Base-by-base conservation (phyloP, 2,329 filamentous ascomycete species). In the Xylaria sp. region DNA sequence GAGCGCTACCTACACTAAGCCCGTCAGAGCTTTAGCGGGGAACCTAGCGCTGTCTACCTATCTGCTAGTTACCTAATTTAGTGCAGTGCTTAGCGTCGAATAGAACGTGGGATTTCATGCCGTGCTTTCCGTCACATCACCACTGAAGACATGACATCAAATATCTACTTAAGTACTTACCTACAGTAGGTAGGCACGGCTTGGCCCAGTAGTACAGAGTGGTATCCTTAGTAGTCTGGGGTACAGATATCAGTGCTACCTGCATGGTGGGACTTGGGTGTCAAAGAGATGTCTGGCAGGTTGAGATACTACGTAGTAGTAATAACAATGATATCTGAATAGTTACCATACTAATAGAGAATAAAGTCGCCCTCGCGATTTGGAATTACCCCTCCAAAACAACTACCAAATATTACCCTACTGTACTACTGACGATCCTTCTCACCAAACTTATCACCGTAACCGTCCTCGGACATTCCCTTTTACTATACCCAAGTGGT, bases 381-480 rank as follows among this genome's bases (percentile, higher is more conserved):
- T 69, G 66, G 66, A 69, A 66, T 69, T 69, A 69, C 66, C 66
- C 66, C 66, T 69, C 66, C 42, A 59, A 54, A 10, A 35, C 18
- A 1, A 4, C 50, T 25, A 6, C 44, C 44, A 47, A 59, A 21
- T 35, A 50, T 29, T 57, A 42, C 55, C 27, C 60, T 44, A 63
- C 53, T 18, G 25, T n/a, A 54, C 51, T 21, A 44, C 8, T 35
- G 23, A 10, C 29, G 48, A 54, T 54, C 51, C 27, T 35, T 21
- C 27, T 54, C 18, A 21, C 32, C 51, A 29, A 35, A 25, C 55
- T 16, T 29, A 1, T 23, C 55, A 42, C 29, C 9, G n/a, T 40
- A 35, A 35, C 10, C 10, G 10, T 35, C 32, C 35, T 10, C 21
- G n/a, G 35, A 18, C 35, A 4, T 57, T 58, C 55, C 54, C 55